phyloP scores from a whole-genome alignment of 306 rosid genomes.

The Comarum palustre region DNA sequence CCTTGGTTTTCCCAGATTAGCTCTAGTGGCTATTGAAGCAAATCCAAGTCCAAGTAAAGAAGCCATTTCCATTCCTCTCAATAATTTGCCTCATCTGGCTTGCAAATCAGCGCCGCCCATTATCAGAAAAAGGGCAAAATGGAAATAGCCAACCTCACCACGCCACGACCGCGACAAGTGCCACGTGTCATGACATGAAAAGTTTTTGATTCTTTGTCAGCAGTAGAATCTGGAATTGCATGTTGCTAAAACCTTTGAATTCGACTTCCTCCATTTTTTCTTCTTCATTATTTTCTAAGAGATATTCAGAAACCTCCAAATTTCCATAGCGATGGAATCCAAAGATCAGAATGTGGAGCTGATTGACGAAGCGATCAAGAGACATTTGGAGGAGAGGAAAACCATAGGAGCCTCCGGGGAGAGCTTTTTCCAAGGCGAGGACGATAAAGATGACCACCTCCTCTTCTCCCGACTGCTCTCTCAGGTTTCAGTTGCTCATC shows the following conservation, averaged over 20 bases:
- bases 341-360: conserved; percentile 49
- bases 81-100: too few species aligned
- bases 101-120: not conserved
- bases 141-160: not conserved
- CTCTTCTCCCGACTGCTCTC: conserved; percentile 59
- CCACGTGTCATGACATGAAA: conserved; percentile 4
- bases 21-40: too few species aligned
- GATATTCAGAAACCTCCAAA: not conserved
- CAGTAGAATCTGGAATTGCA: not conserved
- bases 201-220: not conserved
- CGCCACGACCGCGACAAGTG: not conserved
- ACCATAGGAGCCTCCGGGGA: conserved; percentile 19
- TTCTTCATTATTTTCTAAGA: too few species aligned
- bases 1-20: too few species aligned
- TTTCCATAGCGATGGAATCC: conserved; percentile 39
- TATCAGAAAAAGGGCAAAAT: not conserved
- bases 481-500: conserved; percentile 38
- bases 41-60: too few species aligned
- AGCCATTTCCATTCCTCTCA: too few species aligned
- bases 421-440: not conserved
- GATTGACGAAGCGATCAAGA: conserved; percentile 53
- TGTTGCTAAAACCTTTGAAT: not conserved
- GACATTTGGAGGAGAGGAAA: conserved; percentile 41
- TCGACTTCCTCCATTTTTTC: not conserved
- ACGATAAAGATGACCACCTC: conserved; percentile 34